phyloP scores from a whole-genome alignment of 2,329 filamentous ascomycete genomes.

The Metarhizium brunneum region DNA sequence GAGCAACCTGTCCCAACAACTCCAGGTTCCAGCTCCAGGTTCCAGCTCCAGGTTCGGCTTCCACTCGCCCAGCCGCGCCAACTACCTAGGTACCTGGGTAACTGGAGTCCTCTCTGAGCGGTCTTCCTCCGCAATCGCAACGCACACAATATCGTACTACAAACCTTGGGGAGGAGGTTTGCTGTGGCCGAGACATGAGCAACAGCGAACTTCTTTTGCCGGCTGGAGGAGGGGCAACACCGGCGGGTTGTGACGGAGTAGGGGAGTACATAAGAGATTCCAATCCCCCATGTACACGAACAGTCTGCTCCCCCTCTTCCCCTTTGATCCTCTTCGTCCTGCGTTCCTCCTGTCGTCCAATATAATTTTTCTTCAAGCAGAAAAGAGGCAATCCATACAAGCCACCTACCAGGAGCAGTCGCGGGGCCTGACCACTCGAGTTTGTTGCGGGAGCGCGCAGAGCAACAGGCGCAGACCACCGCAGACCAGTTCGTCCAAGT shows the following conservation, averaged over 20 bases:
- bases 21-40: background rate
- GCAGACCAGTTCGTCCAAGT: too few relatives aligned
- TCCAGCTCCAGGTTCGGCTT: background rate
- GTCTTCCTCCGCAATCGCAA: background rate
- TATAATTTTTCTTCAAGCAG: background rate
- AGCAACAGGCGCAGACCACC: too few relatives aligned
- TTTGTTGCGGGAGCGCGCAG: too few relatives aligned
- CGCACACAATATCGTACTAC: too few relatives aligned
- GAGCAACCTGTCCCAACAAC: background rate
- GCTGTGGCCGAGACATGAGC: too few relatives aligned
- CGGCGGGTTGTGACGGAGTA: background rate
- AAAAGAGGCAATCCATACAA: background rate
- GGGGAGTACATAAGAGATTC: background rate
- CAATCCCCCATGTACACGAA: background rate
- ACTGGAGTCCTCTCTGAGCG: background rate
- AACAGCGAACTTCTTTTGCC: too few relatives aligned
- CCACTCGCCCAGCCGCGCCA: background rate
- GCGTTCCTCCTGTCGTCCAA: background rate
- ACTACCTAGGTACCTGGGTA: background rate
- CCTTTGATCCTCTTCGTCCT: background rate
- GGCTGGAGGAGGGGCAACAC: background rate
- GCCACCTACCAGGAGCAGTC: background rate
- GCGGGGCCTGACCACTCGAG: too few relatives aligned
- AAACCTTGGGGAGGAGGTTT: too few relatives aligned
- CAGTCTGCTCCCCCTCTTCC: background rate